Evolutionary conservation across 2,329 filamentous ascomycete genomes (phyloP).

Genomic region (Leptographium radiaticola): DNA sequence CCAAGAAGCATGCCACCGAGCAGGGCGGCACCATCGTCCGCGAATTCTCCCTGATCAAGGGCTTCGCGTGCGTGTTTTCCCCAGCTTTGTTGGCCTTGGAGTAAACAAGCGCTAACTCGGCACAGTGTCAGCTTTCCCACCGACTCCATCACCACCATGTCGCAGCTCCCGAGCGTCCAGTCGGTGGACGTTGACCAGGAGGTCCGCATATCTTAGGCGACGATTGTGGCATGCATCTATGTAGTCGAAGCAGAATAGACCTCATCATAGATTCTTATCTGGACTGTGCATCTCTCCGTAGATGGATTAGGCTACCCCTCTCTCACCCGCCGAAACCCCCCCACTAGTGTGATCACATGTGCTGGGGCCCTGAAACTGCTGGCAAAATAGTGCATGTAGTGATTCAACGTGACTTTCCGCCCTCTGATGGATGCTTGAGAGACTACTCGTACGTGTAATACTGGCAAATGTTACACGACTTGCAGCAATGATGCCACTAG

Average conservation of each 20-base stretch:
- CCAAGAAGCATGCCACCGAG: conserved; percentile 60
- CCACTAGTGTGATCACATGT: no score
- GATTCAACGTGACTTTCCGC: no score
- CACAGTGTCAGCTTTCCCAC: conserved; percentile 59
- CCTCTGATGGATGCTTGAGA: no score
- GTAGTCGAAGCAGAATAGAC: neutral
- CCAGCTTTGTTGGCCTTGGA: neutral
- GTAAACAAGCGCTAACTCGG: neutral
- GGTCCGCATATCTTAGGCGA: conserved; percentile 56
- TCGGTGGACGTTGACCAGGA: conserved; percentile 59
- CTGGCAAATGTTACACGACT: no score
- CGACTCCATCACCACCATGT: conserved; percentile 52
- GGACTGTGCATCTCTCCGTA: neutral
- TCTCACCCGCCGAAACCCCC: no score
- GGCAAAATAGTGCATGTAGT: no score
- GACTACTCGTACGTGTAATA: no score
- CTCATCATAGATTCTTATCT: neutral
- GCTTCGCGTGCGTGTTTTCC: conserved; percentile 63
- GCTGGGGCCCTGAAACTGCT: no score
- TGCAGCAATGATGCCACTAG: no score
- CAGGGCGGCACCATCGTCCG: conserved; percentile 76
- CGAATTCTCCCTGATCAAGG: conserved; percentile 80
- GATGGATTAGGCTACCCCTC: no score
- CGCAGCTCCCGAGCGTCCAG: conserved; percentile 58
- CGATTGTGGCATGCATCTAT: neutral